Evolutionary conservation across 257 asterid genomes (phyloP).

Genomic region (Solanum peruvianum): DNA sequence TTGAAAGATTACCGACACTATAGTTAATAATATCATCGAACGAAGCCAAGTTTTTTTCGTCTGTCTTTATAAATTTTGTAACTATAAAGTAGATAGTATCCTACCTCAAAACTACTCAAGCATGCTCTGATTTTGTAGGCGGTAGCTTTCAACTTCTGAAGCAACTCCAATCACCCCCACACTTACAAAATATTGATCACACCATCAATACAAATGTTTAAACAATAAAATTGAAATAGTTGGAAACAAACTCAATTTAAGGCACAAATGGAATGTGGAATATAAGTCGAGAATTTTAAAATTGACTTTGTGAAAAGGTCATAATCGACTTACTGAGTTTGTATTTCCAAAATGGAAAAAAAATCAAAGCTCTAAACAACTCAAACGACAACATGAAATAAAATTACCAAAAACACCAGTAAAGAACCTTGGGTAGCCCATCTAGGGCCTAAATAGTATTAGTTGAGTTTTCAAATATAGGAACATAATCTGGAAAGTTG

Average conservation of each 20-base stretch:
- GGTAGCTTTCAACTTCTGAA: background rate
- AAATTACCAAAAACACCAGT: too few species aligned
- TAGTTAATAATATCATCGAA: background rate
- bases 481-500: too few species aligned
- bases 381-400: background rate
- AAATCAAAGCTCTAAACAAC: background rate
- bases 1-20: background rate
- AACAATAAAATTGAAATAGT: too few species aligned
- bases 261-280: background rate
- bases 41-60: background rate
- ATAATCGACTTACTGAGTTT: too few species aligned
- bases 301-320: background rate
- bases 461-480: background rate
- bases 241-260: background rate
- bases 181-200: background rate
- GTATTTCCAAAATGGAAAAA: background rate
- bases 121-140: background rate
- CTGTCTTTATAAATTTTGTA: background rate
- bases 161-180: background rate
- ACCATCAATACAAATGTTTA: too few species aligned
- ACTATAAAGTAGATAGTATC: background rate
- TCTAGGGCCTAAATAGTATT: background rate
- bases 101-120: background rate
- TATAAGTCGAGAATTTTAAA: too few species aligned
- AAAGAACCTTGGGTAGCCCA: background rate